phyloP scores from a whole-genome alignment of 495 filamentous ascomycete species.

The Penicillium paxilli region DNA sequence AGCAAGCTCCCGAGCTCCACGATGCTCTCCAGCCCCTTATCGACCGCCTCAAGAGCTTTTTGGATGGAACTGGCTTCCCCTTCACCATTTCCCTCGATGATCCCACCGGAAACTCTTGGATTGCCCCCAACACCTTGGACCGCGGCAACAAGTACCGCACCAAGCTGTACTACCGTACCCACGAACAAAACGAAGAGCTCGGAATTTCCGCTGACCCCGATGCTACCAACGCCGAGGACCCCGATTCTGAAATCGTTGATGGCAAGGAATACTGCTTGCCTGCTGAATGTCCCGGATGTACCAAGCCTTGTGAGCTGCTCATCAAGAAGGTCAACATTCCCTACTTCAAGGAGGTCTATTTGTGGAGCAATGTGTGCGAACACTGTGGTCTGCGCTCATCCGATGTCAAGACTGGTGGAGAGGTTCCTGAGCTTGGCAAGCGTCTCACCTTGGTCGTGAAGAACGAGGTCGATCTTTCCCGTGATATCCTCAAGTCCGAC shows the following conservation, averaged over 20 bases:
- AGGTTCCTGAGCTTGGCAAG: conserved; percentile 82
- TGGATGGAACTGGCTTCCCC: conserved; percentile 74
- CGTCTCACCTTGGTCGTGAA: conserved; percentile 78
- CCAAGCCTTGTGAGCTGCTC: conserved; percentile 43
- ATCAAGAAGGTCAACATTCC: conserved; percentile 91
- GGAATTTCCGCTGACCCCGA: conserved; percentile 57
- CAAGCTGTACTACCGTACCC: conserved; percentile 75
- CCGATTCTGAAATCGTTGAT: conserved; percentile 75
- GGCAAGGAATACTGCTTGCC: conserved; percentile 90
- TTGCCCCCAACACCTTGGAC: conserved; percentile 80
- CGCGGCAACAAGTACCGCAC: conserved; percentile 74
- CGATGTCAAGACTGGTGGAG: conserved; percentile 96
- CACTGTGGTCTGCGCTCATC: conserved; percentile 92
- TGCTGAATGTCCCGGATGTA: conserved; percentile 86
- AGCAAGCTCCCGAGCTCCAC: conserved; percentile 70
- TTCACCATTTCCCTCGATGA: conserved; percentile 87
- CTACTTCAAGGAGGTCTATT: conserved; percentile 90
- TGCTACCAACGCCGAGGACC: conserved; percentile 15
- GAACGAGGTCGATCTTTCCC: conserved; percentile 71
- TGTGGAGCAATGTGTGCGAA: conserved; percentile 86
- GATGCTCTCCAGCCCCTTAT: conserved; percentile 74
- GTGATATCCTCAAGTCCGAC: conserved; percentile 96
- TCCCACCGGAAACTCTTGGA: conserved; percentile 94
- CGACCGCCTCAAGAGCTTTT: conserved; percentile 66
- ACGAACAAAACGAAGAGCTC: conserved; percentile 80